phyloP scores from a whole-genome alignment of 1,284 basidiomycete genomes.

The Cystobasidium slooffiae region DNA sequence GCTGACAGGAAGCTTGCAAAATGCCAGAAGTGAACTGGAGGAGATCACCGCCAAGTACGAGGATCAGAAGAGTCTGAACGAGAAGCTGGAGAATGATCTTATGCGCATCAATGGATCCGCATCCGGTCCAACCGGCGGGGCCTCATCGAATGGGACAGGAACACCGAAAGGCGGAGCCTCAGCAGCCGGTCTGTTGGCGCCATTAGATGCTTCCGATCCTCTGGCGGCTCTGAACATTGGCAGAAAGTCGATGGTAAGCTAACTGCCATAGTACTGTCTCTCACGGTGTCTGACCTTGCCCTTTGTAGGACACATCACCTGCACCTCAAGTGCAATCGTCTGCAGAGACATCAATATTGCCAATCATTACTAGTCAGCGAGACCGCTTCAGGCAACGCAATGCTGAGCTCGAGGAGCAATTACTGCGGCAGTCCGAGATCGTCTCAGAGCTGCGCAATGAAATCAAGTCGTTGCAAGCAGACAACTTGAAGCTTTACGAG shows the following conservation, averaged over 20 bases:
- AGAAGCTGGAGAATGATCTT: slow-evolving; percentile 88
- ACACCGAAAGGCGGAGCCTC: slow-evolving; percentile 33
- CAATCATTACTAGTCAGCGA: slow-evolving; percentile 94
- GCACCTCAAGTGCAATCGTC: slow-evolving; percentile 43
- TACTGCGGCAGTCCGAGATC: slow-evolving; percentile 88
- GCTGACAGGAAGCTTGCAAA: slow-evolving; percentile 69
- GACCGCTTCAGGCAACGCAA: slow-evolving; percentile 95
- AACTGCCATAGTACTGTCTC: not conserved
- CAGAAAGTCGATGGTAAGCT: slow-evolving; percentile 61
- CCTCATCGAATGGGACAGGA: not conserved
- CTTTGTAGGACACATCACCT: slow-evolving; percentile 23
- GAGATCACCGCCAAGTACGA: slow-evolving; percentile 70
- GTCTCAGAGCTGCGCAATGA: slow-evolving; percentile 88
- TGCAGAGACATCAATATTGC: slow-evolving; percentile 84
- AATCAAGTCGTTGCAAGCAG: slow-evolving; percentile 82
- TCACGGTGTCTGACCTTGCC: slow-evolving; percentile 1
- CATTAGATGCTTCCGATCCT: slow-evolving; percentile 59
- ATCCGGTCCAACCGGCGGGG: not conserved
- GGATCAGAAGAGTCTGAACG: slow-evolving; percentile 77
- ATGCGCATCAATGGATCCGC: slow-evolving; percentile 69
- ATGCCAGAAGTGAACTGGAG: slow-evolving; percentile 66
- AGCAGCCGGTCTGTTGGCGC: slow-evolving; percentile 1
- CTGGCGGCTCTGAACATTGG: slow-evolving; percentile 75
- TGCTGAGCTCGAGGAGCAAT: slow-evolving; percentile 95
- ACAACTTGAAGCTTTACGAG: slow-evolving; percentile 93